Evolutionary conservation across 306 rosid species (phyloP).

Genomic region (Ziziphus jujuba): DNA sequence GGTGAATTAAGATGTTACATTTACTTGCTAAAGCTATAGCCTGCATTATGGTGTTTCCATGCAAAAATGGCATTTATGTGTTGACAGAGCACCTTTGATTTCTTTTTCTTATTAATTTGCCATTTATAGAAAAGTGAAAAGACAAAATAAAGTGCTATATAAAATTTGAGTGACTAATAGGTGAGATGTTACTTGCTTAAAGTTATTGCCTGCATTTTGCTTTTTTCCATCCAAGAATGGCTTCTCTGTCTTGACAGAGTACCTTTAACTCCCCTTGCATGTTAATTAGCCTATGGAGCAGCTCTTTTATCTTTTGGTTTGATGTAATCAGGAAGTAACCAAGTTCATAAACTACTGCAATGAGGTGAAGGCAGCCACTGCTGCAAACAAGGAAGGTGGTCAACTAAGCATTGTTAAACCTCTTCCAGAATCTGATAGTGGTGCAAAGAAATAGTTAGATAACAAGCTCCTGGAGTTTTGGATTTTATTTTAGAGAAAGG

Average conservation of each 20-base stretch:
- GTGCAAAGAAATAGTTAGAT: slow-evolving; percentile 38
- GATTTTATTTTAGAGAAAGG: slow-evolving; percentile 8
- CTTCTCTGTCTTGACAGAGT: too few relatives aligned
- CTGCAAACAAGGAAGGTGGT: slow-evolving; percentile 86
- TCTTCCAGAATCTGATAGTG: slow-evolving; percentile 29
- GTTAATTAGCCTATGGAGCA: too few relatives aligned
- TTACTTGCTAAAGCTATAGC: too few relatives aligned
- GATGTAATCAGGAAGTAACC: slow-evolving; percentile 68
- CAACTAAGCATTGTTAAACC: slow-evolving; percentile 67
- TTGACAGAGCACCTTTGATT: neutral
- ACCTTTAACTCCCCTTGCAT: too few relatives aligned
- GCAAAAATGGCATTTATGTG: neutral
- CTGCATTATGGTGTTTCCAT: neutral
- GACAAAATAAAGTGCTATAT: too few relatives aligned
- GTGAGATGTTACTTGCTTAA: too few relatives aligned
- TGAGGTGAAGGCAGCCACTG: slow-evolving; percentile 80
- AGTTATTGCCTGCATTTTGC: too few relatives aligned
- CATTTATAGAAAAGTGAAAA: neutral
- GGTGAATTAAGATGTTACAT: too few relatives aligned
- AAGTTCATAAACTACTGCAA: slow-evolving; percentile 91
- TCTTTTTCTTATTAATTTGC: neutral
- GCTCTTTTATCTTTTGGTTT: too few relatives aligned
- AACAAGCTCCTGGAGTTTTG: neutral
- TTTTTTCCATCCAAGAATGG: too few relatives aligned
- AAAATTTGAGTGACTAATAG: too few relatives aligned